Percentiles rank a stretch among this genome's conserved stretches.
Evolutionary conservation across 345 rosid species (phyloP).

Genomic region (Diplotaxis tenuifolia): DNA sequence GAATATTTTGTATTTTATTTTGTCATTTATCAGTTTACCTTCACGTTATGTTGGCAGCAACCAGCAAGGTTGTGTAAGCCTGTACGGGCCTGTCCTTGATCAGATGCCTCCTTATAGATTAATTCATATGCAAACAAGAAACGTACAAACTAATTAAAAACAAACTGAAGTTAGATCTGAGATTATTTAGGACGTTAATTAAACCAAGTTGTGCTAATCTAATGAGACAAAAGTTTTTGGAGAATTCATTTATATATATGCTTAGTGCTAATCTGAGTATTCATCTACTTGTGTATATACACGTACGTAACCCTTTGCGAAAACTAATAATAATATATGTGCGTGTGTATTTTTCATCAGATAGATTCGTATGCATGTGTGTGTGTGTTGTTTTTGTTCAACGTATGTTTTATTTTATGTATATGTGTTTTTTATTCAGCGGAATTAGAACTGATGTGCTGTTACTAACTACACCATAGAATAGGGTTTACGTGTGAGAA

Average conservation of each 20-base stretch:
- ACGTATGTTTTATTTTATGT: not conserved
- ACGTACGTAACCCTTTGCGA: not conserved
- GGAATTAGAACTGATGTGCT: not conserved
- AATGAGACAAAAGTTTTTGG: slow-evolving; percentile 9
- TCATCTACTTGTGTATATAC: not conserved
- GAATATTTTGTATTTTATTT: not conserved
- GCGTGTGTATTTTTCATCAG: not conserved
- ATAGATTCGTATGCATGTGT: not conserved
- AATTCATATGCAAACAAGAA: slow-evolving; percentile 22
- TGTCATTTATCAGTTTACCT: not conserved
- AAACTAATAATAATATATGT: not conserved
- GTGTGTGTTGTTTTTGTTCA: not conserved
- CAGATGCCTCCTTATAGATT: slow-evolving; percentile 2
- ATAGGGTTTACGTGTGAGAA: slow-evolving; percentile 13
- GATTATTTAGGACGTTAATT: not conserved
- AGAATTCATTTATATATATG: slow-evolving; percentile 11
- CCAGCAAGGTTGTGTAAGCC: slow-evolving; percentile 11
- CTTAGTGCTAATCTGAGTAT: not conserved
- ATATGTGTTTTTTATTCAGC: not conserved
- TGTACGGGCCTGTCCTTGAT: slow-evolving; percentile 24
- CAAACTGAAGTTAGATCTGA: slow-evolving; percentile 14
- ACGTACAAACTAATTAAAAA: not conserved
- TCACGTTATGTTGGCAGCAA: slow-evolving; percentile 20
- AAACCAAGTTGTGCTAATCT: slow-evolving; percentile 13
- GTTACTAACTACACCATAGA: not conserved